Evolutionary conservation across 169 alveolate genomes (phyloP).

Genomic region (Perkinsus olseni): DNA sequence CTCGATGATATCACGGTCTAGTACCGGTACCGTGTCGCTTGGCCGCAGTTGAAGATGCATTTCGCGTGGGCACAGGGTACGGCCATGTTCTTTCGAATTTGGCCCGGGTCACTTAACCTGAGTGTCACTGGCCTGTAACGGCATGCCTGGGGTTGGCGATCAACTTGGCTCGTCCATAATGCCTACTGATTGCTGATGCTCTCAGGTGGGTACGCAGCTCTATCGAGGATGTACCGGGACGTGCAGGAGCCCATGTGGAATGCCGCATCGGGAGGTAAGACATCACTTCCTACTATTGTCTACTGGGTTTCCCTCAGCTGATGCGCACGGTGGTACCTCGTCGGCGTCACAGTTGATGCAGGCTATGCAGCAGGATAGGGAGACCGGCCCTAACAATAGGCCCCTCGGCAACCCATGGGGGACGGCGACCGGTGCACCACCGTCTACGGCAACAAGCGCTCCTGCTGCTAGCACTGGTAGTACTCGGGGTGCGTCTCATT

Average conservation of each 20-base stretch:
- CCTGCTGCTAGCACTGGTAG: background rate
- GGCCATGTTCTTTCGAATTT: too few species aligned
- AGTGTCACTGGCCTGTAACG: too few species aligned
- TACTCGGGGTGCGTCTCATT: background rate
- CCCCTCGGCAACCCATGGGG: constrained; percentile 37
- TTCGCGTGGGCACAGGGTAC: too few species aligned
- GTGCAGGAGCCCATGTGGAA: constrained; percentile 43
- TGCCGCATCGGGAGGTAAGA: constrained; percentile 21
- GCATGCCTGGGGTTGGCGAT: too few species aligned
- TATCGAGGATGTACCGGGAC: constrained; percentile 29
- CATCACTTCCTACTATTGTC: too few species aligned
- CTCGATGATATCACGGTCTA: too few species aligned
- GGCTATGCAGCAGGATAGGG: constrained; percentile 14
- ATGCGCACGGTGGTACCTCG: background rate
- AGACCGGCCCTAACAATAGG: constrained; percentile 30
- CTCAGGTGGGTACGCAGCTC: constrained; percentile 28
- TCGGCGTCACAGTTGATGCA: background rate
- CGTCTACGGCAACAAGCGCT: background rate
- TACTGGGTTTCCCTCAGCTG: background rate
- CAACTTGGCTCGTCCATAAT: too few species aligned
- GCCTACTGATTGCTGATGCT: too few species aligned
- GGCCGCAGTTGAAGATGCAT: too few species aligned
- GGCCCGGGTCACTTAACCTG: too few species aligned
- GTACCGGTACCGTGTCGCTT: too few species aligned
- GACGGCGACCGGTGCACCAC: background rate